A percentile compares a stretch with the other conserved stretches of the same genome.
phyloP scores from a whole-genome alignment of 176 grass and related monocot genomes.

The Cenchrus purpureus region DNA sequence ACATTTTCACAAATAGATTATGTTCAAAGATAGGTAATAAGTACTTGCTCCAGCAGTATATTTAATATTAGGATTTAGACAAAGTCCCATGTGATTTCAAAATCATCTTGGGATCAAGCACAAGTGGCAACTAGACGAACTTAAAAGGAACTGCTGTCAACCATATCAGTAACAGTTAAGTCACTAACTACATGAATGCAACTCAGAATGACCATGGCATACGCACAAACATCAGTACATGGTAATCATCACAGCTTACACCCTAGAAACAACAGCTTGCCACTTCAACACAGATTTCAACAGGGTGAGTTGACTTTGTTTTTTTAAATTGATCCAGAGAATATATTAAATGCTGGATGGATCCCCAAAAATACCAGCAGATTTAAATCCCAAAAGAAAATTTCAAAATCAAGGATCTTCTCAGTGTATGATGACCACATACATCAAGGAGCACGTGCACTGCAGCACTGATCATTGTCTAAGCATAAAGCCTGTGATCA shows the following conservation, averaged over 20 bases:
- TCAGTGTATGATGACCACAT: neutral
- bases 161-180: neutral
- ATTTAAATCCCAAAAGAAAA: neutral
- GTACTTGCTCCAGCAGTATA: neutral
- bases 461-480: neutral
- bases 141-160: neutral
- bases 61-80: neutral
- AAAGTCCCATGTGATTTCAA: neutral
- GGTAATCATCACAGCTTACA: neutral
- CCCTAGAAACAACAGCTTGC: neutral
- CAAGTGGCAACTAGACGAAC: neutral
- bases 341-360: slow-evolving; percentile 6
- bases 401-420: slow-evolving; percentile 17
- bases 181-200: neutral
- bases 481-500: neutral
- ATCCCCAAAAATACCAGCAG: neutral
- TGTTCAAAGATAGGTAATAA: slow-evolving; percentile 11
- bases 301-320: neutral
- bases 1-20: slow-evolving; percentile 12
- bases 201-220: neutral
- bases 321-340: slow-evolving; percentile 1
- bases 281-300: neutral
- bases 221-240: neutral
- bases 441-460: slow-evolving; percentile 7
- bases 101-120: neutral